These are phyloP conservation scores for Polyplosphaeria fusca DNA, from an alignment of 495 filamentous ascomycete species.

Conservation along the genomic window DNA sequence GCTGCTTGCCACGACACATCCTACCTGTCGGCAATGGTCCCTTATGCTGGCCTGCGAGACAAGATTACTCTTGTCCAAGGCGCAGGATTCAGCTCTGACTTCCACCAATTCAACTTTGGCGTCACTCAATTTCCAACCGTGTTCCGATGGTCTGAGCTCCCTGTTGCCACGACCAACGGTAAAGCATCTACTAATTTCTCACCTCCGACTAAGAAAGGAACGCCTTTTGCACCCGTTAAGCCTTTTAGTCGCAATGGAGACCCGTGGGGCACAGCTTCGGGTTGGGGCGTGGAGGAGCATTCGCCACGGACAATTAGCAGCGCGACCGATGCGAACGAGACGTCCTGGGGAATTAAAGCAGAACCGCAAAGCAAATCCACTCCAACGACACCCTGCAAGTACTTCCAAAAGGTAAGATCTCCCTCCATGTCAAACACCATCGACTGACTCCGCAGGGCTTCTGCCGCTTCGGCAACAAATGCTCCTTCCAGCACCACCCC, in stretches of 20 bases:
- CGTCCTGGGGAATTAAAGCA: slow-evolving; percentile 5
- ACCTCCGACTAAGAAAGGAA: background rate
- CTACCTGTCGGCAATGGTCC: slow-evolving; percentile 56
- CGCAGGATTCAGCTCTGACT: slow-evolving; percentile 34
- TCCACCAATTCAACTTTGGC: slow-evolving; percentile 31
- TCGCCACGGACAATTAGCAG: background rate
- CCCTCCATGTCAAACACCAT: background rate
- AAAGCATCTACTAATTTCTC: background rate
- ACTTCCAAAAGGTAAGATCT: slow-evolving; percentile 27
- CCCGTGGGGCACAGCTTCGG: too few species aligned
- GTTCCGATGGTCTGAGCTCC: slow-evolving; percentile 31
- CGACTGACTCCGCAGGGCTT: slow-evolving; percentile 18
- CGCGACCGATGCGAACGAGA: slow-evolving; percentile 2
- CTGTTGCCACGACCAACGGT: background rate
- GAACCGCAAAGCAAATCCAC: background rate
- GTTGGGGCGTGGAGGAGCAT: background rate
- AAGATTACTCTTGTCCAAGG: slow-evolving; percentile 54
- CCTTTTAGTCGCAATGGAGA: too few species aligned
- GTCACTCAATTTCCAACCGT: slow-evolving; percentile 36
- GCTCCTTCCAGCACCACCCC: slow-evolving; percentile 29
- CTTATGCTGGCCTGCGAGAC: slow-evolving; percentile 39
- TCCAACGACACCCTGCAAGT: slow-evolving; percentile 29
- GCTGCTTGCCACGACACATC: slow-evolving; percentile 62
- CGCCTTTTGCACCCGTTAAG: too few species aligned
- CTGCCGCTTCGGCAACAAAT: slow-evolving; percentile 34